Percentiles rank a stretch among this genome's conserved stretches.
Conservation (phyloP, 805 yeast species). For the Candida loeiensis region DNA sequence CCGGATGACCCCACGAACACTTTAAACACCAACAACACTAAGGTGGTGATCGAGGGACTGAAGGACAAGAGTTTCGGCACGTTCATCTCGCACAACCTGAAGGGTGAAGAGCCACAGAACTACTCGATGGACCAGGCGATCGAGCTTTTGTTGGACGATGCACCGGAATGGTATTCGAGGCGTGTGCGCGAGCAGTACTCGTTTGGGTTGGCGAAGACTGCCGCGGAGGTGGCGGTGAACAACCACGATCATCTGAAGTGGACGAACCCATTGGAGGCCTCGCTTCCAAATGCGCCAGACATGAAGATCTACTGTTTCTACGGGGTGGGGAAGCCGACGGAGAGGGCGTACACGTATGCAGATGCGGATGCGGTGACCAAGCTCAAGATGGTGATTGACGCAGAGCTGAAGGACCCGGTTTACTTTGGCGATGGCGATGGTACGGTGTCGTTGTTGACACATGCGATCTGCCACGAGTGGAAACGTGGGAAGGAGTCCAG, state of each 20-base stretch:
- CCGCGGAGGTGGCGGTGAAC: conserved; percentile 58
- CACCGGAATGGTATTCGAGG: conserved; percentile 74
- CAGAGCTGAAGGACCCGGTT: conserved; percentile 62
- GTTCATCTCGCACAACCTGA: conserved; percentile 11
- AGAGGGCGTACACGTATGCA: conserved; percentile 82
- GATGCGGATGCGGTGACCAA: conserved; percentile 52
- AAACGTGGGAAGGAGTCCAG: conserved; percentile 54
- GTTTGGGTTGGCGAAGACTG: conserved; percentile 64
- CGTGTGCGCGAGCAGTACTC: conserved; percentile 72
- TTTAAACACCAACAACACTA: conserved; percentile 17
- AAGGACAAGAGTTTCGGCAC: conserved; percentile 14
- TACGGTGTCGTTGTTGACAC: conserved; percentile 83
- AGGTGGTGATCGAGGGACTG: conserved; percentile 18
- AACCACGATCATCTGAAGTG: conserved; percentile 75
- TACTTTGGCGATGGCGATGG: conserved; percentile 93
- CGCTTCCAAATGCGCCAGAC: conserved; percentile 91
- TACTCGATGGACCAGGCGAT: conserved; percentile 67
- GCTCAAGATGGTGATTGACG: conserved; percentile 69
- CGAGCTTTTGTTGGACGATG: conserved; percentile 55
- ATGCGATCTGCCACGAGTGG: conserved; percentile 91
- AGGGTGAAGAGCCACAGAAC: conserved; percentile 35
- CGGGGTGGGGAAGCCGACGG: conserved; percentile 97
- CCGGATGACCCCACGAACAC: conserved; percentile 63
- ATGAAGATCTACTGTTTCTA: conserved; percentile 85
- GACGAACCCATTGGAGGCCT: conserved; percentile 92